Conservation (phyloP, 805 yeast genomes). For the Nakazawaea ernobii region DNA sequence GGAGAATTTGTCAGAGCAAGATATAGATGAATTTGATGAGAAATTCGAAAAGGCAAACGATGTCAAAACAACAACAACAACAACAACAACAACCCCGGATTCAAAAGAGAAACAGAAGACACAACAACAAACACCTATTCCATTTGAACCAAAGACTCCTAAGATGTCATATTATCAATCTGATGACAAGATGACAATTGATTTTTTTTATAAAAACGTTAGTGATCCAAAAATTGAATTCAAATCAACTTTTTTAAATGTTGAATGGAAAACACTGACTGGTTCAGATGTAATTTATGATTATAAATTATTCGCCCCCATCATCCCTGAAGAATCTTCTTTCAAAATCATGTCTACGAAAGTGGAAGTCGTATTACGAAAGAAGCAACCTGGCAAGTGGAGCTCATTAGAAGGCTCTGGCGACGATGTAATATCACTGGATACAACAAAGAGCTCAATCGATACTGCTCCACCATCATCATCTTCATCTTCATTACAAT, state of each 20-base stretch:
- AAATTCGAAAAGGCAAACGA: neutral
- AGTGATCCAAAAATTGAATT: constrained; percentile 41
- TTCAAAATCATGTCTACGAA: constrained; percentile 63
- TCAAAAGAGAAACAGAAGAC: neutral
- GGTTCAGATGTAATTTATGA: constrained; percentile 44
- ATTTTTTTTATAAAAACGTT: constrained; percentile 66
- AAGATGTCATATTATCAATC: constrained; percentile 76
- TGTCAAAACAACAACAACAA: neutral
- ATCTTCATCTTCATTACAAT: constrained; percentile 21
- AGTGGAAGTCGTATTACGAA: constrained; percentile 60
- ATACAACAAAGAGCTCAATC: too few species aligned
- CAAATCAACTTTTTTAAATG: constrained; percentile 27
- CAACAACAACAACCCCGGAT: constrained; percentile 5
- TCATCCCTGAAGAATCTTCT: constrained; percentile 39
- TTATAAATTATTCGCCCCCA: constrained; percentile 43
- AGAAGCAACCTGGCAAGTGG: constrained; percentile 48
- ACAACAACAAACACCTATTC: neutral
- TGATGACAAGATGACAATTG: constrained; percentile 46
- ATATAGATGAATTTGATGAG: constrained; percentile 4
- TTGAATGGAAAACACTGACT: constrained; percentile 41
- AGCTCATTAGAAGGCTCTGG: constrained; percentile 35
- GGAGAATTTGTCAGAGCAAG: constrained; percentile 28
- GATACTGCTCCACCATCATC: neutral
- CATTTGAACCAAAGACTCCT: constrained; percentile 22
- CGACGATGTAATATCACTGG: neutral